Conservation (phyloP, 345 rosid species). For the Hevea brasiliensis region DNA sequence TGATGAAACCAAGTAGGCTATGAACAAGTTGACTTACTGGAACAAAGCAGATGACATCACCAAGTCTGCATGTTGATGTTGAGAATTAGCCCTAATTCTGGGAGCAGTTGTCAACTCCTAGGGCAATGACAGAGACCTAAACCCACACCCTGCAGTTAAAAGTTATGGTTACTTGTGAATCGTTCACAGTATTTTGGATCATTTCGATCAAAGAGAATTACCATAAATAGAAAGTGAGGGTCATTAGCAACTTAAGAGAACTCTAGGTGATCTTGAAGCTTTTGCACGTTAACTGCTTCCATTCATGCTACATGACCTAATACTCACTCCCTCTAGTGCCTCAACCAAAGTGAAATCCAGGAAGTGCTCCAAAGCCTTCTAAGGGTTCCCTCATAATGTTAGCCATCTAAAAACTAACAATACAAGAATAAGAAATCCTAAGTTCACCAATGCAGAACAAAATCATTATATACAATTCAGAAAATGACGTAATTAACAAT, state of each 20-base stretch:
- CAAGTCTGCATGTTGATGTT: slow-evolving; percentile 46
- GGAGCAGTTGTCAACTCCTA: slow-evolving; percentile 52
- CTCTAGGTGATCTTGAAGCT: slow-evolving; percentile 10
- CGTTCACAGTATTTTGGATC: slow-evolving; percentile 26
- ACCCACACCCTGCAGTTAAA: slow-evolving; percentile 54
- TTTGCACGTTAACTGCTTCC: slow-evolving; percentile 18
- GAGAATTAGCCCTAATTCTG: slow-evolving; percentile 50
- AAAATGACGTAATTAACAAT: too few relatives aligned
- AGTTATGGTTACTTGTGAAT: slow-evolving; percentile 32
- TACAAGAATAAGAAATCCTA: not conserved
- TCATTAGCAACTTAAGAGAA: slow-evolving; percentile 14
- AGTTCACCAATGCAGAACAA: not conserved
- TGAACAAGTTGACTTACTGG: slow-evolving; percentile 50
- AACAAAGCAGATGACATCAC: slow-evolving; percentile 48
- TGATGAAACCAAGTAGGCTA: slow-evolving; percentile 43
- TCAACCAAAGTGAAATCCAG: not conserved
- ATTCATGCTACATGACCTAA: slow-evolving; percentile 10
- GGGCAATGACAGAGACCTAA: slow-evolving; percentile 47
- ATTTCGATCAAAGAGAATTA: slow-evolving; percentile 31
- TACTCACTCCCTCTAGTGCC: not conserved
- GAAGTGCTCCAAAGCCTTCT: slow-evolving; percentile 13
- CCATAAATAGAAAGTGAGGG: slow-evolving; percentile 19
- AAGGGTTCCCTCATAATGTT: not conserved
- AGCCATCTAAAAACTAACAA: not conserved
- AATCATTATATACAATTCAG: not conserved